Evolutionary conservation across 2,329 filamentous ascomycete species (phyloP).

Genomic region (Diaporthe caulivora): DNA sequence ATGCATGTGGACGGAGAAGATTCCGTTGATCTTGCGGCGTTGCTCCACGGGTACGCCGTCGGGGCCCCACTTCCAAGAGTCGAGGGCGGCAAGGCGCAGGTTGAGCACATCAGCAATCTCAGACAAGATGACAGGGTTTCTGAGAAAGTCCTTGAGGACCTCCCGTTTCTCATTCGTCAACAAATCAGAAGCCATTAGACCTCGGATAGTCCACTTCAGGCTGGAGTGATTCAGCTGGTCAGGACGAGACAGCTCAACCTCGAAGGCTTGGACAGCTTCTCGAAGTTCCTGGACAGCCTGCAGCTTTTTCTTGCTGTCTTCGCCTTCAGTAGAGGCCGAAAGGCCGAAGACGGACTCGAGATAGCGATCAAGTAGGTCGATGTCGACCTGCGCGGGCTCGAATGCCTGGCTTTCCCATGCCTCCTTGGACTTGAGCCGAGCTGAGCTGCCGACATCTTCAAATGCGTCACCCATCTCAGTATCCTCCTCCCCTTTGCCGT

Average conservation of each 20-base stretch:
- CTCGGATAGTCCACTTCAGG: constrained; percentile 55
- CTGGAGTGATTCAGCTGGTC: constrained; percentile 51
- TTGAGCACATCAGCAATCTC: constrained; percentile 67
- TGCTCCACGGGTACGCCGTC: constrained; percentile 55
- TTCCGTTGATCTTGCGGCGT: constrained; percentile 61
- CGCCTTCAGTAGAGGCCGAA: constrained; percentile 24
- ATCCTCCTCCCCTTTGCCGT: too few relatives aligned
- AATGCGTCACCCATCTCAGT: constrained; percentile 45
- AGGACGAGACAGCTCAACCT: constrained; percentile 45
- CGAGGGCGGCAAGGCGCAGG: constrained; percentile 59
- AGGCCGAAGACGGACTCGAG: constrained; percentile 56
- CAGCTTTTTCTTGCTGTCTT: constrained; percentile 42
- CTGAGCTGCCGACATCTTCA: constrained; percentile 55
- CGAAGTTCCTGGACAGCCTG: constrained; percentile 45
- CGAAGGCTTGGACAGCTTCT: constrained; percentile 48
- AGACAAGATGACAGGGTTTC: constrained; percentile 55
- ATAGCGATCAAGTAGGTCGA: constrained; percentile 53
- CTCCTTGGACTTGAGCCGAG: constrained; percentile 54
- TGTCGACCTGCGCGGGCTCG: constrained; percentile 52
- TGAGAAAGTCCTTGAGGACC: constrained; percentile 57
- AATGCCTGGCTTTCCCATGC: constrained; percentile 62
- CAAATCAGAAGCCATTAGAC: constrained; percentile 58
- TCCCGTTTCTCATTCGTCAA: constrained; percentile 57
- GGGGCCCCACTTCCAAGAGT: constrained; percentile 61
- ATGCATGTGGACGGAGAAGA: constrained; percentile 64